A percentile compares a stretch with the other conserved stretches of the same genome.
Evolutionary conservation across 345 rosid species (phyloP).

Genomic region (Eucalyptus victrix): DNA sequence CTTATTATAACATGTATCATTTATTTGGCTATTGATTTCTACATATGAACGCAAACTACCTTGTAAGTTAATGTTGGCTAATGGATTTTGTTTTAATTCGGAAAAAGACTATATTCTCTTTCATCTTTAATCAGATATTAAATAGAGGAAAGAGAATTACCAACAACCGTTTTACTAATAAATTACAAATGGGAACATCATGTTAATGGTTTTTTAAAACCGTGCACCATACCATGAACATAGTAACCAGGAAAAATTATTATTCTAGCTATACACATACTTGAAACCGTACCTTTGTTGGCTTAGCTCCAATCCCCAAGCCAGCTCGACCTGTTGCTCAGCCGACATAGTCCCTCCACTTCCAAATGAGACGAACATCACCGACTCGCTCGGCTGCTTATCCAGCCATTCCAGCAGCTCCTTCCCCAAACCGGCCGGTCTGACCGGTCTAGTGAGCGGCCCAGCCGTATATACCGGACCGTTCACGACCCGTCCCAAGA

Average conservation of each 20-base stretch:
- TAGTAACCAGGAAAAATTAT: background rate
- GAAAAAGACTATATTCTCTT: background rate
- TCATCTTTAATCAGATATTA: background rate
- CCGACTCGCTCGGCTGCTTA: slow-evolving; percentile 30
- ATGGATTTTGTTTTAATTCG: background rate
- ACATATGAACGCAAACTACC: background rate
- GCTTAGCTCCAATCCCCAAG: slow-evolving; percentile 57
- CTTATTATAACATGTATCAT: background rate
- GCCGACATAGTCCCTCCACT: slow-evolving; percentile 52
- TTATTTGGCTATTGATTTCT: background rate
- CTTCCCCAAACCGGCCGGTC: background rate
- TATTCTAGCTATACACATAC: background rate
- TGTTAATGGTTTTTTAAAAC: background rate
- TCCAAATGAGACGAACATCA: slow-evolving; percentile 58
- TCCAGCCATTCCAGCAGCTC: slow-evolving; percentile 35
- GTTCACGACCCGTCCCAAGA: background rate
- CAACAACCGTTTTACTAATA: background rate
- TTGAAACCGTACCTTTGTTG: slow-evolving; percentile 1
- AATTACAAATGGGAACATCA: background rate
- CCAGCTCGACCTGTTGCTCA: slow-evolving; percentile 36
- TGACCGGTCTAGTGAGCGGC: slow-evolving; percentile 12
- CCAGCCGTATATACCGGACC: slow-evolving; percentile 35
- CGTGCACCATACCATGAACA: background rate
- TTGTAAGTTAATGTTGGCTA: background rate
- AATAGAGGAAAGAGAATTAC: background rate